These are phyloP conservation scores for Barbarea vulgaris DNA, from an alignment of 345 rosid genomes.

Conservation along the genomic window DNA sequence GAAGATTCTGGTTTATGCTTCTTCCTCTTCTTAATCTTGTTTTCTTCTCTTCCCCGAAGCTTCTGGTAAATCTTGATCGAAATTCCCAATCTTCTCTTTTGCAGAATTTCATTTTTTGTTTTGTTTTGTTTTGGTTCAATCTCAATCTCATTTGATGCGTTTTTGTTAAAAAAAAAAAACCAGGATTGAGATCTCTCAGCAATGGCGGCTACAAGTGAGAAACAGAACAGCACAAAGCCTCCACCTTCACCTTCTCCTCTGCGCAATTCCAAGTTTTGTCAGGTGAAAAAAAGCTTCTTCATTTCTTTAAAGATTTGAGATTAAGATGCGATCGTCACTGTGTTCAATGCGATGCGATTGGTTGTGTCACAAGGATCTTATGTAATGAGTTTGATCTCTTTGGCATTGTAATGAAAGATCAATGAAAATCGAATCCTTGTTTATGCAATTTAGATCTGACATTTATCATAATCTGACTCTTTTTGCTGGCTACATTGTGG, in stretches of 20 bases:
- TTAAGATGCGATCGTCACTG: conserved; percentile 12
- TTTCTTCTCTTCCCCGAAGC: not conserved
- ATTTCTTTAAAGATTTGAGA: not conserved
- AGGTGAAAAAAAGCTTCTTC: conserved; percentile 50
- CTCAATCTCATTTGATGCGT: not conserved
- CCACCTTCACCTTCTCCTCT: conserved; percentile 93
- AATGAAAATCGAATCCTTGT: not conserved
- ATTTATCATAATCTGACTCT: too few species aligned
- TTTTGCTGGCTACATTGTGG: conserved; percentile 13
- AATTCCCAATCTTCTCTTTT: not conserved
- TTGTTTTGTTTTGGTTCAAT: not conserved
- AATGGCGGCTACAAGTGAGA: conserved; percentile 67
- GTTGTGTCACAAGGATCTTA: conserved; percentile 24
- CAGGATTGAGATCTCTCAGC: conserved; percentile 54
- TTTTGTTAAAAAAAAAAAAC: not conserved
- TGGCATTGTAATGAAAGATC: conserved; percentile 22
- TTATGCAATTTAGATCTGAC: conserved; percentile 33
- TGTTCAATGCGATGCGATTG: conserved; percentile 3
- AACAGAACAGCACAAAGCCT: conserved; percentile 58
- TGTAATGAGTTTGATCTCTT: conserved; percentile 26
- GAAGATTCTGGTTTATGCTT: conserved; percentile 11
- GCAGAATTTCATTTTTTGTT: not conserved
- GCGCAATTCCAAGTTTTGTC: conserved; percentile 81
- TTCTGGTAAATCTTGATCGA: conserved; percentile 20
- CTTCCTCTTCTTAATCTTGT: not conserved